Base-by-base conservation (phyloP, 2,329 filamentous ascomycete genomes). In the Coniochaeta prunicola region DNA sequence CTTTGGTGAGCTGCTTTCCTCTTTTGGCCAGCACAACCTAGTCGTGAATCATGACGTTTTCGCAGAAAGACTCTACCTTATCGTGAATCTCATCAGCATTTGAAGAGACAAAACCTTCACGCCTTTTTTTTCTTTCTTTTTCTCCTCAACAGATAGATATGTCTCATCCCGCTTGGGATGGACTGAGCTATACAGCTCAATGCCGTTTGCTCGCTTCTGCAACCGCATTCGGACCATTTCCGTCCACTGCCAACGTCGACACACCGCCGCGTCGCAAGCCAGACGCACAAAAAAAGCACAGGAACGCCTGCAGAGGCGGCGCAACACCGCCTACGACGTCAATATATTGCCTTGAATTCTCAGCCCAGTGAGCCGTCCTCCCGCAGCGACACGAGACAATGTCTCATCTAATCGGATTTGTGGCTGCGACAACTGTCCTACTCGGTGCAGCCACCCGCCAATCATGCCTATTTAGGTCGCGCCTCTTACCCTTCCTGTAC, bases 371-470 rank as follows among this genome's bases (percentile, higher is more conserved):
- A 55, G 53, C 28, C 53, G 36, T 30, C 53, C 53, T 55, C 33
- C 19, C 33, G 36, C 19, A 31, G 53, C 53, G 53, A 55, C 53
- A 55, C 53, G 33, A 55, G n/a, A 55, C 53, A 55, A 34, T 55
- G 53, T 55, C 53, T 55, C 53, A 33, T 55, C 53, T 55, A 21
- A 55, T 55, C 53, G 53, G 53, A 55, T 55, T 36, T 33, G 53
- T 21, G n/a, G 36, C 30, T n/a, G 17, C 19, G 53, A 9, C 53
- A 34, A 8, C 4, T 13, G 28, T 34, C 17, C 9, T 28, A 13
- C 30, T 13, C 30, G 17, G n/a, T 36, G 53, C 53, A 55, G 33
- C 53, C n/a, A 55, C 53, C 28, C 17, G 53, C 53, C 28, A 55
- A 36, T 36, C 53, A 55, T 55, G 30, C 53, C 19, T 26, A 26